Base-by-base conservation (phyloP, 2,329 filamentous ascomycete species). In the Cryphonectria carpinicola region DNA sequence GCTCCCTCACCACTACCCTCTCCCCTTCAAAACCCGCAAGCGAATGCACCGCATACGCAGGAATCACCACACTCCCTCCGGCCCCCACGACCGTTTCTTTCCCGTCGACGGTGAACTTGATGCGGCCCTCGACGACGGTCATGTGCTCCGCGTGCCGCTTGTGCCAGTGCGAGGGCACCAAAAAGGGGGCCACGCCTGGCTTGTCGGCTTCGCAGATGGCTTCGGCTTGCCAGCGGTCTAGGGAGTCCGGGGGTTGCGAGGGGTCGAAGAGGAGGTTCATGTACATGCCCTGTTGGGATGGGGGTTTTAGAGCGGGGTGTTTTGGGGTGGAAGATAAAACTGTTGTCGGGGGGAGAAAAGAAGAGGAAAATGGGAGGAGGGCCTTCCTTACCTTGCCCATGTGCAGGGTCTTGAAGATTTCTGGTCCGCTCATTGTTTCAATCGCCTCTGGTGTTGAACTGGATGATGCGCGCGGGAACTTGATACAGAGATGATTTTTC, bases 81-180 rank as follows among this genome's bases (percentile, higher is more conserved):
- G 62, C 54, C 8, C 1, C 4, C 19, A 35, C 43, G 1, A 71
- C 13, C 2, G 5, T 13, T 3, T 25, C 28, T 17, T 39, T 43
- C 13, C 66, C 67, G 43, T 69, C 64, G 28, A 69, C 11, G 14
- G 63, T 71, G 46, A 54, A 32, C 58, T 49, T 35, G 2, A 67
- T 2, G 28, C 67, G 63, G 46, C 67, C 70, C 46, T 71, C 70
- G 39, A 49, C 17, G n/a, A 69, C 54, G 11, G 35, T 54, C 37
- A 66, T 56, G 1, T 1, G 7, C 66, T 71, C 70, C 19, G 67
- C 54, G 54, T 71, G 66, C 1, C n/a, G 1, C 25, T 28, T 65
- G 46, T 71, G 70, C 69, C 70, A 71, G 66, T 71, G 70, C 8
- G 5, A 17, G 3, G 70, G 70, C 3, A 35, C 60, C 17, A 25